A percentile compares a stretch with the other conserved stretches of the same genome.
Conservation (phyloP, 371 early-diverging fungal genomes). For the Lichtheimia ramosa region DNA sequence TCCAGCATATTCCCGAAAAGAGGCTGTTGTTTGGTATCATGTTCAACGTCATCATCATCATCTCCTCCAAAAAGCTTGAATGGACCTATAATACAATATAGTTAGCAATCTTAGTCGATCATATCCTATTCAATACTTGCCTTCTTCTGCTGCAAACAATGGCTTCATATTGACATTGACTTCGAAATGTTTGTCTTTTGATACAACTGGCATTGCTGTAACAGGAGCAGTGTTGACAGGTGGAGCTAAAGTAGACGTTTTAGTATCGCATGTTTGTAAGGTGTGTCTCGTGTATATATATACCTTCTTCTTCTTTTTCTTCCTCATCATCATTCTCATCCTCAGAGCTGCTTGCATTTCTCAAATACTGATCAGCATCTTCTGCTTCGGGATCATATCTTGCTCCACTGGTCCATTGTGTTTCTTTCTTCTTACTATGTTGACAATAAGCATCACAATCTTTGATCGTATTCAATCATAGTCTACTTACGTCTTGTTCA, state of each 20-base stretch:
- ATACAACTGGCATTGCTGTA: constrained; percentile 11
- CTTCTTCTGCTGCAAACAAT: constrained; percentile 50
- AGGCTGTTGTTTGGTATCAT: constrained; percentile 15
- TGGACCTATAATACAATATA: constrained; percentile 19
- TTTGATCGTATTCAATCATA: not conserved
- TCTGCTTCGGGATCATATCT: constrained; percentile 60
- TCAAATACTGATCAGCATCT: constrained; percentile 30
- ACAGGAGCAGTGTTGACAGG: constrained; percentile 28
- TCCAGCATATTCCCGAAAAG: constrained; percentile 5
- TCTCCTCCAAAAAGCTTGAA: constrained; percentile 60
- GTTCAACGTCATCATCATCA: constrained; percentile 29
- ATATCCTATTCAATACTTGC: constrained; percentile 2
- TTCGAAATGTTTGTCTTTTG: constrained; percentile 45
- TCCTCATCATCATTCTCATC: constrained; percentile 2
- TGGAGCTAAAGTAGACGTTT: not conserved
- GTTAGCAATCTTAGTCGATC: not conserved
- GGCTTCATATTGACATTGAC: constrained; percentile 61
- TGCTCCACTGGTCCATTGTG: constrained; percentile 21
- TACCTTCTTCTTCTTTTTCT: constrained; percentile 1
- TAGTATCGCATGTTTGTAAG: not conserved
- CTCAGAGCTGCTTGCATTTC: constrained; percentile 3
- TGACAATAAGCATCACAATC: not conserved
- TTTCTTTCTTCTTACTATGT: constrained; percentile 4
- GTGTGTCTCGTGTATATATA: not conserved
- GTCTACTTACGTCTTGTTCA: constrained; percentile 28